These are phyloP conservation scores for Pyrenophora tritici-repentis DNA, from an alignment of 2,329 filamentous ascomycete genomes.

Conservation along the genomic window DNA sequence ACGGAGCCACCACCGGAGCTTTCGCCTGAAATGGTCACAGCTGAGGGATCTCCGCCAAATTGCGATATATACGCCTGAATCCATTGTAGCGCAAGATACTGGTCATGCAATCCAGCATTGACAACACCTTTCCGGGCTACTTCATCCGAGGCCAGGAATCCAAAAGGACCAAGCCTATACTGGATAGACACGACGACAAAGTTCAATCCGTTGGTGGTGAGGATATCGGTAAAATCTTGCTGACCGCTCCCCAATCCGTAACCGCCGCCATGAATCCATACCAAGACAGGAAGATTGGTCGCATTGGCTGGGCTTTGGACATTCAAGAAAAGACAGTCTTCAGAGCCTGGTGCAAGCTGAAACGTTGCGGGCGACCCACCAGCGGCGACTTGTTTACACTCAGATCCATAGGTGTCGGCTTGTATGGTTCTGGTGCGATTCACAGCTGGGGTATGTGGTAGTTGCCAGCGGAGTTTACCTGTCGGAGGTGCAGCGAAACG, in stretches of 20 bases:
- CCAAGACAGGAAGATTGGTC: conserved; percentile 39
- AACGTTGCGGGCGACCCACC: background rate
- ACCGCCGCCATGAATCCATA: conserved; percentile 36
- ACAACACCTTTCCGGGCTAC: conserved; percentile 42
- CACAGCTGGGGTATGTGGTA: conserved; percentile 13
- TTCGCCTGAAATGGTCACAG: conserved; percentile 45
- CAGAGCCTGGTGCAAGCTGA: background rate
- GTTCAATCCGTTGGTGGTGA: conserved; percentile 53
- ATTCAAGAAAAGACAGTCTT: conserved; percentile 48
- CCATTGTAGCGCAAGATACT: conserved; percentile 58
- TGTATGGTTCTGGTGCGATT: conserved; percentile 14
- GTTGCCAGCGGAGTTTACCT: conserved; percentile 26
- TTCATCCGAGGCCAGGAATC: conserved; percentile 50
- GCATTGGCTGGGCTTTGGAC: conserved; percentile 38
- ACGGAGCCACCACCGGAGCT: conserved; percentile 38
- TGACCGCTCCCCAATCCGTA: conserved; percentile 47
- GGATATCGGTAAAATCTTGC: conserved; percentile 47
- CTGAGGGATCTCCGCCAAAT: conserved; percentile 26
- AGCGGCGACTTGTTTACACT: conserved; percentile 8
- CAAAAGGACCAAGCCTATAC: conserved; percentile 56
- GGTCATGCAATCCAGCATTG: conserved; percentile 54
- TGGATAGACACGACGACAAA: conserved; percentile 58
- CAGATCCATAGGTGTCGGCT: conserved; percentile 6
- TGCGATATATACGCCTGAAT: conserved; percentile 54
- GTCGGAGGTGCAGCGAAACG: conserved; percentile 28